phyloP scores from a whole-genome alignment of 2,329 filamentous ascomycete species.

The Lachnellula hyalina region DNA sequence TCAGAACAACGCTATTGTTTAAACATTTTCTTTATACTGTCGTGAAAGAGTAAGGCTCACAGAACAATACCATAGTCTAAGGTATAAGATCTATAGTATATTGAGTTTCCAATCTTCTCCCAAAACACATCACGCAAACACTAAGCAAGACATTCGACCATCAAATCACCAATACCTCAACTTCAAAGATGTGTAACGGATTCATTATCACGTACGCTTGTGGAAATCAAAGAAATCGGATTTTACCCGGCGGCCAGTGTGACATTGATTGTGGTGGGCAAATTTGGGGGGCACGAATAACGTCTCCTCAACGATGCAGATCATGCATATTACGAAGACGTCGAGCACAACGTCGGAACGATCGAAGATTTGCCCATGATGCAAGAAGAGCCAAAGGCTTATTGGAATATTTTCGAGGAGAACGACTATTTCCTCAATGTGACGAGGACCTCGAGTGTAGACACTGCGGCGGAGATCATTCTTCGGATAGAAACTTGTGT shows the following conservation, averaged over 20 bases:
- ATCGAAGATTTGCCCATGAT: not conserved
- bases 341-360: not conserved
- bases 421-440: not conserved
- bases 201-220: not conserved
- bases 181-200: not conserved
- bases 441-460: not conserved
- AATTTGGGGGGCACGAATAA: not conserved
- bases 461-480: not conserved
- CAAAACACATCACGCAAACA: not conserved
- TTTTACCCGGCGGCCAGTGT: not conserved
- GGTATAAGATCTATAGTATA: too few relatives aligned
- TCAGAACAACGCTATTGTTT: too few relatives aligned
- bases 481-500: not conserved
- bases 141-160: not conserved
- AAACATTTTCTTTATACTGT: too few relatives aligned
- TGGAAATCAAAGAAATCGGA: not conserved
- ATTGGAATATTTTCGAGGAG: not conserved
- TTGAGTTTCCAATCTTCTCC: too few relatives aligned
- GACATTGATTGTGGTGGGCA: not conserved
- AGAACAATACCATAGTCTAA: too few relatives aligned
- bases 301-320: not conserved
- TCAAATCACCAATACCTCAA: not conserved
- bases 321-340: not conserved
- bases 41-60: too few relatives aligned
- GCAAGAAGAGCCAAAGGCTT: not conserved